Evolutionary conservation across 2,329 filamentous ascomycete genomes (phyloP), one percentile per base, ranked within the genome.

Genomic region (Parastagonospora nodorum): DNA sequence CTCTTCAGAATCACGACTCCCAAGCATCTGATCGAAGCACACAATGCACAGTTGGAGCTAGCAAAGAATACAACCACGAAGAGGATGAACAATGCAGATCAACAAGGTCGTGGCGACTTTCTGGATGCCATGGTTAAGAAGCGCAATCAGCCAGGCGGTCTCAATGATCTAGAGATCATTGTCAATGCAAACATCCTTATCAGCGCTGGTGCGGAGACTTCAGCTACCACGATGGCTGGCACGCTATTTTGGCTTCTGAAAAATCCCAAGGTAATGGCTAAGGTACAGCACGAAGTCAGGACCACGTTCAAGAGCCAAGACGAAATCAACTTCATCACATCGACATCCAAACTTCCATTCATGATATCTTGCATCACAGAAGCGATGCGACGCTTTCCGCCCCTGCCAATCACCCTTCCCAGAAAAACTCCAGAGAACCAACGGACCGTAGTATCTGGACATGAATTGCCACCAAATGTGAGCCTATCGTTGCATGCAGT

Each of bases 141-240:
- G 12, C 42, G 59, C 40, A 58, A 58, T 33, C 54, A 55, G 36
- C 50, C 53, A 9, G 37, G 47, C 19, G 67, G 61, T 14, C 59
- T 72, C 55, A 61, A 58, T 1, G 42, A 50, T 15, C 52, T 49
- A 5, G 74, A 76, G 48, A 67, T 75, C 42, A 61, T 72, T 19
- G 55, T 63, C 33, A 73, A 63, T 19, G 66, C 61, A 2, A 51
- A 58, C 1, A 48, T 72, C 4, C 63, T 77, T 36, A 73, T 76
- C 58, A 47, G 72, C 19, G 74, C 68, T 0, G 74, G 74, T 4
- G 74, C 68, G 9, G 74, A 77, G 51, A 75, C 73, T 0, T 71
- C 69, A 0, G 74, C 74, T 1, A 63, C 58, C 1, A 50, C 60
- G 8, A 54, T 66, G 4, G 57, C 53, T 30, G 64, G 64, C 4